Percentiles rank a stretch among this genome's conserved stretches.
Evolutionary conservation across 352 stramenopile genomes (phyloP).

Genomic region (Pelagophyceae sp.): DNA sequence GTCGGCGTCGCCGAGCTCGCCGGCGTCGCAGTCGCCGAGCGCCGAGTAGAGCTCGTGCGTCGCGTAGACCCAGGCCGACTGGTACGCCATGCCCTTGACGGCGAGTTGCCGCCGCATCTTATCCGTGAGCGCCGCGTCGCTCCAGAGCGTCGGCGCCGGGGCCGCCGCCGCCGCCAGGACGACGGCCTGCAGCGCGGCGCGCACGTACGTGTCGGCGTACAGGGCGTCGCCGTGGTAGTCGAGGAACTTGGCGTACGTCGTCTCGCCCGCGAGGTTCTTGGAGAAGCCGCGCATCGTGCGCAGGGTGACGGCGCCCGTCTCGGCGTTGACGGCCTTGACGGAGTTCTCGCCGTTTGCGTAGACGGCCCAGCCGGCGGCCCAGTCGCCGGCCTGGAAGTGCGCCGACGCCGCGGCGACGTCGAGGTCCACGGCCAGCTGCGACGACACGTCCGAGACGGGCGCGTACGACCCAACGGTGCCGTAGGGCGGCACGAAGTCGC

Average conservation of each 20-base stretch:
- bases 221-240: slow-evolving; percentile 1
- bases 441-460: slow-evolving; percentile 9
- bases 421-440: slow-evolving; percentile 21
- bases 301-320: not conserved
- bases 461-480: slow-evolving; percentile 11
- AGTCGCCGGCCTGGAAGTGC: too few species aligned
- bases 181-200: not conserved
- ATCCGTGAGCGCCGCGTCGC: too few species aligned
- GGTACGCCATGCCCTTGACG: too few species aligned
- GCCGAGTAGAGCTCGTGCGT: slow-evolving; percentile 13
- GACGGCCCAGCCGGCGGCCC: too few species aligned
- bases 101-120: too few species aligned
- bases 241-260: slow-evolving; percentile 7
- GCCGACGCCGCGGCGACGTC: too few species aligned
- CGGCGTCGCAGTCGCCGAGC: slow-evolving; percentile 7
- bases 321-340: slow-evolving; percentile 1
- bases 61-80: not conserved
- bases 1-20: slow-evolving; percentile 15
- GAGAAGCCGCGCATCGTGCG: slow-evolving; percentile 24
- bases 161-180: too few species aligned
- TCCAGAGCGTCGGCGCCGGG: too few species aligned
- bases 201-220: slow-evolving; percentile 3
- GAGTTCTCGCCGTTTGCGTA: too few species aligned
- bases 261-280: slow-evolving; percentile 10
- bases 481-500: too few species aligned